Conservation (phyloP, 1,139 yeast species). For the Sugiyamaella sp. region DNA sequence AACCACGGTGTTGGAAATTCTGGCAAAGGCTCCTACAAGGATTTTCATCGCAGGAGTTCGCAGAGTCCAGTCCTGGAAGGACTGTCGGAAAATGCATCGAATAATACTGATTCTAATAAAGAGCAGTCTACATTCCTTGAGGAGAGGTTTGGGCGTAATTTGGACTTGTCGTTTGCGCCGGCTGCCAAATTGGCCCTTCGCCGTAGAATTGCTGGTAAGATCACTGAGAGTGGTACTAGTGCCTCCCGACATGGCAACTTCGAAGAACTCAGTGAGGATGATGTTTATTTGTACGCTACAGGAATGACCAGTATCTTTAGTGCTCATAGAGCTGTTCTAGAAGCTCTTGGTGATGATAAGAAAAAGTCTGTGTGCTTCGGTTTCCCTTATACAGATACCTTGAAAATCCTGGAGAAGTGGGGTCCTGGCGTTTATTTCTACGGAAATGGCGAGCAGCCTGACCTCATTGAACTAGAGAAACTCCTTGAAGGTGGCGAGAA, state of each 20-base stretch:
- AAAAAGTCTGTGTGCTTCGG: constrained; percentile 86
- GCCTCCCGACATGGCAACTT: constrained; percentile 39
- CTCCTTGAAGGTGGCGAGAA: constrained; percentile 62
- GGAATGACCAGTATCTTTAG: constrained; percentile 93
- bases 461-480: constrained; percentile 65
- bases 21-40: constrained; percentile 16
- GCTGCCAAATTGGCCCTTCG: constrained; percentile 76
- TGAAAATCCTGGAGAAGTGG: constrained; percentile 81
- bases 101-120: constrained; percentile 33
- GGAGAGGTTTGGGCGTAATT: constrained; percentile 86
- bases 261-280: constrained; percentile 51
- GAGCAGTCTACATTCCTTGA: constrained; percentile 77
- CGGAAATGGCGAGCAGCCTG: constrained; percentile 79
- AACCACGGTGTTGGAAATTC: background rate
- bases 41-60: constrained; percentile 12
- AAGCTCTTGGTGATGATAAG: constrained; percentile 34
- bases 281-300: constrained; percentile 81
- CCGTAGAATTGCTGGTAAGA: constrained; percentile 73
- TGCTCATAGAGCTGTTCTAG: constrained; percentile 71
- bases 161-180: constrained; percentile 72
- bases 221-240: constrained; percentile 46
- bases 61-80: constrained; percentile 14
- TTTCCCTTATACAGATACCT: constrained; percentile 91
- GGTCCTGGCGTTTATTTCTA: constrained; percentile 82
- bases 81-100: constrained; percentile 14